These are phyloP conservation scores for Leishmania aethiopica DNA, from an alignment of 208 protist species.

Conservation along the genomic window DNA sequence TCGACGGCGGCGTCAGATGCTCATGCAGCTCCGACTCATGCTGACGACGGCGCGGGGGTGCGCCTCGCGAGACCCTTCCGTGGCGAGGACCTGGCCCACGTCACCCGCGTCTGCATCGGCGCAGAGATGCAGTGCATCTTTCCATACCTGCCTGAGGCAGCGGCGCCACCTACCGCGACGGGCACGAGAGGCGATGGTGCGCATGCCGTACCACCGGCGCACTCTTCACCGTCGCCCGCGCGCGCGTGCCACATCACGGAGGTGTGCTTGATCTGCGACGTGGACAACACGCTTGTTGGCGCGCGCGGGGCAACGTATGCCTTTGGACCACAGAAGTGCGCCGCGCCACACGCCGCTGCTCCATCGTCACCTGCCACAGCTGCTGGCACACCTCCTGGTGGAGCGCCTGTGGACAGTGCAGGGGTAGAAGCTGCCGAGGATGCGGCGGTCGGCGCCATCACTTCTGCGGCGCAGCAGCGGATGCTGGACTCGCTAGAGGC, in stretches of 20 bases:
- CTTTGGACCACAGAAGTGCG: constrained; percentile 85
- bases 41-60: not conserved
- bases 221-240: not conserved
- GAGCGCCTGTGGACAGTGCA: not conserved
- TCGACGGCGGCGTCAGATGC: not conserved
- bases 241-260: constrained; percentile 16
- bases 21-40: not conserved
- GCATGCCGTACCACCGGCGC: not conserved
- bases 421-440: constrained; percentile 23
- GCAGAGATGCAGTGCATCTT: constrained; percentile 29
- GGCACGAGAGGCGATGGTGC: not conserved
- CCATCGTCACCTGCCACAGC: not conserved
- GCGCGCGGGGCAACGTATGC: constrained; percentile 64
- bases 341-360: constrained; percentile 10
- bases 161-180: not conserved
- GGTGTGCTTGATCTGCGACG: constrained; percentile 78
- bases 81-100: constrained; percentile 49
- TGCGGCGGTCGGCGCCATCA: constrained; percentile 45
- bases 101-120: constrained; percentile 41
- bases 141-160: constrained; percentile 7
- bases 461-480: constrained; percentile 23
- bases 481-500: constrained; percentile 55
- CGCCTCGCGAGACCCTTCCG: constrained; percentile 47
- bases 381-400: not conserved
- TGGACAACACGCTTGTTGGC: constrained; percentile 71